Conservation (phyloP, 495 filamentous ascomycete species). For the Elasticomyces elasticus region DNA sequence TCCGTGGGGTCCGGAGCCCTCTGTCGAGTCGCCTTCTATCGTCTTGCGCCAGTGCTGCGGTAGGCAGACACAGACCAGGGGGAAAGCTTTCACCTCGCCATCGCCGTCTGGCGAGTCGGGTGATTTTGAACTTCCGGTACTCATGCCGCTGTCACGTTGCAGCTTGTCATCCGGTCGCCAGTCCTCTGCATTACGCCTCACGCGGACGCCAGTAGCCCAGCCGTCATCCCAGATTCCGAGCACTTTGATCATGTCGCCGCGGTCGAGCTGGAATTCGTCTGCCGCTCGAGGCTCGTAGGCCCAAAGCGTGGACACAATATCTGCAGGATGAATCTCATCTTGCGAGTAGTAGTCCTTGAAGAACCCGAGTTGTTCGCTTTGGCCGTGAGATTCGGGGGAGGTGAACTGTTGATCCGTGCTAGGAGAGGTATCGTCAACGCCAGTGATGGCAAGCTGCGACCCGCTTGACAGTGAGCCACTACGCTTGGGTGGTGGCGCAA, state of each 20-base stretch:
- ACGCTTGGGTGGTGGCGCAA: conserved; percentile 56
- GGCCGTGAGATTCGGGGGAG: conserved; percentile 61
- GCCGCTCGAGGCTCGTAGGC: conserved; percentile 88
- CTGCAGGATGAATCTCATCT: conserved; percentile 86
- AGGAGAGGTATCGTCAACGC: conserved; percentile 56
- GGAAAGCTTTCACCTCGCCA: conserved; percentile 93
- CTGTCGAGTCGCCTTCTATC: conserved; percentile 64
- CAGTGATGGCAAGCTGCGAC: conserved; percentile 54
- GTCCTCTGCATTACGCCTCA: conserved; percentile 77
- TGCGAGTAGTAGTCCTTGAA: conserved; percentile 99
- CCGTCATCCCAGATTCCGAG: conserved; percentile 99
- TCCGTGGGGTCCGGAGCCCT: conserved; percentile 6
- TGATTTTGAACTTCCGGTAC: conserved; percentile 59
- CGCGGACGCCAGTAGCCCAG: conserved; percentile 87
- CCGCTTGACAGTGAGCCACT: conserved; percentile 84
- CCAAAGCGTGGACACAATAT: conserved; percentile 88
- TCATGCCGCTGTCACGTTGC: conserved; percentile 89
- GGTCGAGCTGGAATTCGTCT: conserved; percentile 88
- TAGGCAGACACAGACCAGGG: conserved; percentile 88
- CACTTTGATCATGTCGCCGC: conserved; percentile 97
- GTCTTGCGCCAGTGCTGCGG: conserved; percentile 97
- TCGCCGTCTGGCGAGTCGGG: conserved; percentile 55
- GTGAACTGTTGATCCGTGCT: conserved; percentile 57
- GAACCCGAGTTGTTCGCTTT: conserved; percentile 85
- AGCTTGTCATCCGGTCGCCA: conserved; percentile 66